Conservation (phyloP, 148 eudicot genomes). For the Camellia lanceoleosa region DNA sequence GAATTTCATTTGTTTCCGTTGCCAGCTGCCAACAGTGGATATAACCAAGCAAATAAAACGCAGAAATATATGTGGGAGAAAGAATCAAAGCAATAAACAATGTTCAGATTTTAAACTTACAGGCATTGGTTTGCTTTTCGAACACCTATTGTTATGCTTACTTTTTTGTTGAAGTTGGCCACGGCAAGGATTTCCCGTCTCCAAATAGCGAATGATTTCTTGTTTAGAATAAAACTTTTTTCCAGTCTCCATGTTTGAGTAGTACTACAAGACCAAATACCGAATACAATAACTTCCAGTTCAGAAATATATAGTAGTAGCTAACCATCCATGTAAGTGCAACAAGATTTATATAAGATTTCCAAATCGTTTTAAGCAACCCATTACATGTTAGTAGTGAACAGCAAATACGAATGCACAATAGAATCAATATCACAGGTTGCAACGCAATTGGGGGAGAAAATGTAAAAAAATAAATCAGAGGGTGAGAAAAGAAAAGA, state of each 20-base stretch:
- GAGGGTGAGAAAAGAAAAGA: no score
- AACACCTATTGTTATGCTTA: constrained; percentile 18
- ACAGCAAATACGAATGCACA: not conserved
- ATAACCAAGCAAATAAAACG: constrained; percentile 17
- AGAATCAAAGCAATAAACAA: constrained; percentile 8
- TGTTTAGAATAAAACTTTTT: constrained; percentile 53
- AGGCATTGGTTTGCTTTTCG: constrained; percentile 25
- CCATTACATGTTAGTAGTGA: no score
- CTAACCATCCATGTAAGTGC: no score
- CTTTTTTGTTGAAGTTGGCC: constrained; percentile 17
- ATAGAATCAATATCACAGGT: no score
- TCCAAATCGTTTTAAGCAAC: no score
- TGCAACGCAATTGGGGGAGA: no score
- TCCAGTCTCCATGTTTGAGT: constrained; percentile 37
- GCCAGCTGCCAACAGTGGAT: constrained; percentile 19
- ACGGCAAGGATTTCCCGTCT: constrained; percentile 18
- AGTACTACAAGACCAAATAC: constrained; percentile 43
- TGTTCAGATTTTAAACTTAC: constrained; percentile 36
- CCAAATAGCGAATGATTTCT: constrained; percentile 34
- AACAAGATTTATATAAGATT: no score
- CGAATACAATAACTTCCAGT: not conserved
- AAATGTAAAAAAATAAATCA: not conserved
- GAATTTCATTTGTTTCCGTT: constrained; percentile 29
- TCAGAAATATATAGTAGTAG: no score
- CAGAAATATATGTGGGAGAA: not conserved